Conservation (phyloP, 2,329 filamentous ascomycete species). For the Fusarium chaquense region DNA sequence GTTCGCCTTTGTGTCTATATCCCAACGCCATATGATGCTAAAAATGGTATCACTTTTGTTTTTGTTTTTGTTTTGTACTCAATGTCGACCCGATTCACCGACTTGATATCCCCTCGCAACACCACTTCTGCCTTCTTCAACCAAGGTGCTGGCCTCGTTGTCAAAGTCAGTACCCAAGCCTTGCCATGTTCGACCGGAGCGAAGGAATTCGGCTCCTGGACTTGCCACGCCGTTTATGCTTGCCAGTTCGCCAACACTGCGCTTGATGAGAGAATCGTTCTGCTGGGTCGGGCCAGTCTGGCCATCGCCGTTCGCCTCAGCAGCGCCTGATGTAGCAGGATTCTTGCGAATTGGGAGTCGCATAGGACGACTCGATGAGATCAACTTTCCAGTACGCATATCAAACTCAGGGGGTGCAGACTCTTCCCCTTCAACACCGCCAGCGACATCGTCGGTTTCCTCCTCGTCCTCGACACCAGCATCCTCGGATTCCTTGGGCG, state of each 20-base stretch:
- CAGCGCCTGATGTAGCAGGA: slow-evolving; percentile 19
- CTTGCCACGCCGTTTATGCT: slow-evolving; percentile 88
- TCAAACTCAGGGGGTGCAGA: slow-evolving; percentile 92
- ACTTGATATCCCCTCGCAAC: slow-evolving; percentile 90
- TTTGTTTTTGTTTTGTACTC: slow-evolving; percentile 1
- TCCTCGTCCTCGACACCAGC: slow-evolving; percentile 27
- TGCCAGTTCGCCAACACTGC: slow-evolving; percentile 74
- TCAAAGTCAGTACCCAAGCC: slow-evolving; percentile 88
- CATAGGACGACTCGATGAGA: slow-evolving; percentile 84
- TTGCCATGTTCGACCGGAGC: slow-evolving; percentile 87
- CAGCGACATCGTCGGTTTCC: slow-evolving; percentile 52
- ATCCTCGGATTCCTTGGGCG: slow-evolving; percentile 6
- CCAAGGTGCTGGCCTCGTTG: slow-evolving; percentile 70
- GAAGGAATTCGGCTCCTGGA: slow-evolving; percentile 88
- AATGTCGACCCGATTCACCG: slow-evolving; percentile 62
- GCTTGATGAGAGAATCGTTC: slow-evolving; percentile 65
- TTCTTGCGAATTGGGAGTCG: slow-evolving; percentile 55
- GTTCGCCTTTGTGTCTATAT: slow-evolving; percentile 24
- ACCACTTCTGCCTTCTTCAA: slow-evolving; percentile 89
- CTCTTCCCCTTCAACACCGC: slow-evolving; percentile 71
- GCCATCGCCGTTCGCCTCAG: neutral
- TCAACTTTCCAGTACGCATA: slow-evolving; percentile 85
- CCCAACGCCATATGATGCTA: slow-evolving; percentile 28
- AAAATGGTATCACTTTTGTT: slow-evolving; percentile 28
- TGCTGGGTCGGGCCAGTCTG: neutral